Evolutionary conservation across 129 eudicot species (phyloP), one percentile per base, ranked within the genome.

Genomic region (Daucus carota): DNA sequence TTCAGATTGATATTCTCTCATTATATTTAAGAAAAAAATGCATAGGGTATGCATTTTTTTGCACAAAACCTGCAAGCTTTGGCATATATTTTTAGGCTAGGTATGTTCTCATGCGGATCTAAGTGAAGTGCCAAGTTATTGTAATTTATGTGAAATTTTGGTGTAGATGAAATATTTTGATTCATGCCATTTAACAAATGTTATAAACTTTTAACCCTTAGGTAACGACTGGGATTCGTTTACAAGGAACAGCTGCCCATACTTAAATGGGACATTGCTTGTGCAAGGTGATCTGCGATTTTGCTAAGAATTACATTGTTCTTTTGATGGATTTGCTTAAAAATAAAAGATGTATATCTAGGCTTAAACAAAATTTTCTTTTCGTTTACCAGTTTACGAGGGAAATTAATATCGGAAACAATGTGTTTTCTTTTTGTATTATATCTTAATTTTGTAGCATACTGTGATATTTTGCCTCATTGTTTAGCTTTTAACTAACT

Each of bases 231-330:
- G 70, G 38, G 70, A 32, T 65, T 63, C 38, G 14, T 5, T 6
- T 5, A 50, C 59, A 22, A 31, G 18, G 70, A 29, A 63, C 70
- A 63, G 16, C 38, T 24, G 31, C 5, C 70, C 22, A 26, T 32
- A 28, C 38, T 62, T 29, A 32, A 28, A 65, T 65, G 70, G 70
- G 70, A 65, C 38, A 31, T 32, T 65, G 70, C 40, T 65, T 65
- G 70, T 15, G 38, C 70, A 65, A 65, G 70, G 70, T 65, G 40
- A 65, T 31, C 40, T 65, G 70, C 34, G 11, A 31, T 66, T 66
- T 32, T 9, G 2, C 33, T 33, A 17, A 32, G 71, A 29, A 31
- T 11, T 18, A 14, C 12, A 33, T 31, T 22, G 8, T 52, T 52
- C 12, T 6, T 66, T 33, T 29, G 7, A 7, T 50, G 28, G 24